Conservation (phyloP, 2,329 filamentous ascomycete genomes). For the Botrytis deweyae region DNA sequence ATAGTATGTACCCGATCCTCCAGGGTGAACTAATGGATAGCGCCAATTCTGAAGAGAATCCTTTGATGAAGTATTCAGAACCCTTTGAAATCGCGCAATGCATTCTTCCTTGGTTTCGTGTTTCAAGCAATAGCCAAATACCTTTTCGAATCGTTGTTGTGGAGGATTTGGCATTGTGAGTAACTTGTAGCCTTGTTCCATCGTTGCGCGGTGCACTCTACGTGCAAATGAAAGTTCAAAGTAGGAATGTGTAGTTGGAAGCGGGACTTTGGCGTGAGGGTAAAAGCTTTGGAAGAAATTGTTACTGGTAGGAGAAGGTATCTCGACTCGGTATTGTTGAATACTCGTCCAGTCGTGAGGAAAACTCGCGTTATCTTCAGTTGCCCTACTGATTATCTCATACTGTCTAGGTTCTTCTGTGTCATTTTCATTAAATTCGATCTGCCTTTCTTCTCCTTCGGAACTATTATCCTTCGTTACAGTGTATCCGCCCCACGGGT, state of each 20-base stretch:
- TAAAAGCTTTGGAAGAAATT: slow-evolving; percentile 33
- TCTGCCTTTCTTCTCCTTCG: slow-evolving; percentile 27
- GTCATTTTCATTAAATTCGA: slow-evolving; percentile 23
- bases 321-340: slow-evolving; percentile 34
- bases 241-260: slow-evolving; percentile 57
- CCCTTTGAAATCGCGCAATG: slow-evolving; percentile 42
- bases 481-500: slow-evolving; percentile 33
- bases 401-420: slow-evolving; percentile 38
- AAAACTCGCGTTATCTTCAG: slow-evolving; percentile 55
- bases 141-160: slow-evolving; percentile 49
- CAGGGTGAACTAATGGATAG: slow-evolving; percentile 63
- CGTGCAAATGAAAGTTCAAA: slow-evolving; percentile 69
- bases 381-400: slow-evolving; percentile 53
- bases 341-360: slow-evolving; percentile 43
- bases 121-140: slow-evolving; percentile 69
- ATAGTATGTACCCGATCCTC: slow-evolving; percentile 68
- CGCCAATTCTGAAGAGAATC: slow-evolving; percentile 58
- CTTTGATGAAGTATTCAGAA: slow-evolving; percentile 27
- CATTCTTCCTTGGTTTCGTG: slow-evolving; percentile 55
- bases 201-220: slow-evolving; percentile 63
- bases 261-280: slow-evolving; percentile 41
- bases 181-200: slow-evolving; percentile 63
- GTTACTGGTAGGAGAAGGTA: slow-evolving; percentile 34
- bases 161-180: slow-evolving; percentile 52
- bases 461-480: slow-evolving; percentile 29